These are phyloP conservation scores for Claviceps lovelessii DNA, from an alignment of 2,329 filamentous ascomycete species.

Conservation along the genomic window DNA sequence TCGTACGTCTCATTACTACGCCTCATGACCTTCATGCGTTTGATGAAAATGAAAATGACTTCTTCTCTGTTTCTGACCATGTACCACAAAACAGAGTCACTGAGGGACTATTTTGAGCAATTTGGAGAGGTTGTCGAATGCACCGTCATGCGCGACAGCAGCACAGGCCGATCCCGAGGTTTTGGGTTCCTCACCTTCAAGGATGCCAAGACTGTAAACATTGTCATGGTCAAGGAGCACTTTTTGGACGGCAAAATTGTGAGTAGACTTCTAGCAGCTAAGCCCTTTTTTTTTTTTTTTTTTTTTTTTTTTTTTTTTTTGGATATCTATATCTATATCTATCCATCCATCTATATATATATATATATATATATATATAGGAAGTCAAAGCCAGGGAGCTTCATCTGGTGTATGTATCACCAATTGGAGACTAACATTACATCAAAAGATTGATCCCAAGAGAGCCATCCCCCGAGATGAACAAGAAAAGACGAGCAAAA, in stretches of 20 bases:
- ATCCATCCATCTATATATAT: too few species aligned
- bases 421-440: neutral
- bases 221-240: constrained; percentile 99
- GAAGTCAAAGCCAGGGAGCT: too few species aligned
- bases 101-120: constrained; percentile 93
- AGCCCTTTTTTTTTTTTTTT: neutral
- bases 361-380: too few species aligned
- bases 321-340: too few species aligned
- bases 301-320: too few species aligned
- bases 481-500: constrained; percentile 96
- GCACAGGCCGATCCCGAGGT: constrained; percentile 81
- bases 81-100: constrained; percentile 52
- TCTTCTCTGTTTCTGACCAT: constrained; percentile 5
- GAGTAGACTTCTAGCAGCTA: constrained; percentile 23
- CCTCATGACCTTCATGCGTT: neutral
- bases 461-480: constrained; percentile 93
- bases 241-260: constrained; percentile 97
- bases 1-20: constrained; percentile 45
- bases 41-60: neutral
- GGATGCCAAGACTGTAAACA: constrained; percentile 94
- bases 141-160: constrained; percentile 97
- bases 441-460: constrained; percentile 83
- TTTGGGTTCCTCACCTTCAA: constrained; percentile 98
- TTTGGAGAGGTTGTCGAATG: constrained; percentile 96
- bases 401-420: neutral